These are phyloP conservation scores for Daldinia vernicosa DNA, from an alignment of 495 filamentous ascomycete genomes.

Conservation along the genomic window DNA sequence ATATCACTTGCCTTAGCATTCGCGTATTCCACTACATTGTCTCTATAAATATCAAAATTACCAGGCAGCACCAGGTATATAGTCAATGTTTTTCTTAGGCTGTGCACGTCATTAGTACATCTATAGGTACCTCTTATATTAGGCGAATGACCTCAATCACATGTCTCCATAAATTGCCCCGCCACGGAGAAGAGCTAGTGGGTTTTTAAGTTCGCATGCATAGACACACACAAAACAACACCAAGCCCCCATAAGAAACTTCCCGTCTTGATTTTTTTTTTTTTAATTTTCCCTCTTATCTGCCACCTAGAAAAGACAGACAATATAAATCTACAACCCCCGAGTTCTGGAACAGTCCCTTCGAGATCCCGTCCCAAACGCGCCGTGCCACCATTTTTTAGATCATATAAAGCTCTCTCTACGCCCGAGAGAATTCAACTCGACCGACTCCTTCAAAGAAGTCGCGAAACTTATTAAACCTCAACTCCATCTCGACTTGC, in stretches of 20 bases:
- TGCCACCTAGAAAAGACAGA: neutral
- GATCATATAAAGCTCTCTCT: neutral
- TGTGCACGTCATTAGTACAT: slow-evolving; percentile 19
- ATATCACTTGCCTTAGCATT: slow-evolving; percentile 25
- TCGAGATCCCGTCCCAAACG: neutral
- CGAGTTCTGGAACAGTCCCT: neutral
- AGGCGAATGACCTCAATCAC: slow-evolving; percentile 36
- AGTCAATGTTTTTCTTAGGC: neutral
- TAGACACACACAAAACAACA: slow-evolving; percentile 32
- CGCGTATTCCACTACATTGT: slow-evolving; percentile 13
- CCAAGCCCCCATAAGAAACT: slow-evolving; percentile 29
- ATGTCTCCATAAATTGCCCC: slow-evolving; percentile 43
- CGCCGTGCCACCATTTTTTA: neutral
- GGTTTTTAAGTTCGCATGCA: slow-evolving; percentile 14
- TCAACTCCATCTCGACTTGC: slow-evolving; percentile 50
- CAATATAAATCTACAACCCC: neutral
- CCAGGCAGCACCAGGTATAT: neutral
- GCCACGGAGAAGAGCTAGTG: slow-evolving; percentile 27
- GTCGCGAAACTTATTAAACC: slow-evolving; percentile 19
- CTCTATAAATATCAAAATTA: neutral
- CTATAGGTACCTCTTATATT: neutral
- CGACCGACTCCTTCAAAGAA: slow-evolving; percentile 13
- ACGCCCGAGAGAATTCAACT: slow-evolving; percentile 3
- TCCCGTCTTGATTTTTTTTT: slow-evolving; percentile 21
- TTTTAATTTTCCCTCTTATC: slow-evolving; percentile 7